Evolutionary conservation across 176 grass and related monocot species (phyloP).

Genomic region (Pontederia crassipes): DNA sequence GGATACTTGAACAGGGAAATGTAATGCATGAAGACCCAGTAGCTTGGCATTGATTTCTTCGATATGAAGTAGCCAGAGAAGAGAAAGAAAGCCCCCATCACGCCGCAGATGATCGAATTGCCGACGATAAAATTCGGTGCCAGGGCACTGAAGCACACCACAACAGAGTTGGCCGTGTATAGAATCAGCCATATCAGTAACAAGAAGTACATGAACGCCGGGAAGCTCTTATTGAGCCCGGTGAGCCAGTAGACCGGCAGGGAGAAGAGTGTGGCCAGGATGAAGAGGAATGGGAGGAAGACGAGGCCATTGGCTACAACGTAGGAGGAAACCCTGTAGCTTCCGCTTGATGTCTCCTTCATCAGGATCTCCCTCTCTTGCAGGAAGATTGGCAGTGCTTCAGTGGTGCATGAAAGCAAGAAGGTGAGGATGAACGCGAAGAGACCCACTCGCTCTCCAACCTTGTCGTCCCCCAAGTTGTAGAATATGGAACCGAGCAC

Average conservation of each 20-base stretch:
- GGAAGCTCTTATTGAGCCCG: slow-evolving; percentile 43
- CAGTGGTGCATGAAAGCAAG: slow-evolving; percentile 74
- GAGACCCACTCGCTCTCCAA: slow-evolving; percentile 59
- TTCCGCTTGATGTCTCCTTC: slow-evolving; percentile 69
- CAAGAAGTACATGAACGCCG: slow-evolving; percentile 63
- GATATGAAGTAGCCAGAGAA: slow-evolving; percentile 95
- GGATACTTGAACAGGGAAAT: slow-evolving; percentile 92
- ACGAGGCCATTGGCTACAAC: slow-evolving; percentile 54
- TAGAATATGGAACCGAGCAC: slow-evolving; percentile 75
- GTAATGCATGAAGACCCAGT: slow-evolving; percentile 99
- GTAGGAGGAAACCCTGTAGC: slow-evolving; percentile 83
- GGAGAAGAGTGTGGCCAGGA: slow-evolving; percentile 43
- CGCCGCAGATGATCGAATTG: slow-evolving; percentile 58
- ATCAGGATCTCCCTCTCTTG: slow-evolving; percentile 69
- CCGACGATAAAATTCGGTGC: slow-evolving; percentile 87
- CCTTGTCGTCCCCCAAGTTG: slow-evolving; percentile 47
- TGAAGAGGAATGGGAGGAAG: slow-evolving; percentile 59
- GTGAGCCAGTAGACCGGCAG: slow-evolving; percentile 83
- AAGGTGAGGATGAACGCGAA: slow-evolving; percentile 93
- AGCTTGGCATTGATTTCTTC: slow-evolving; percentile 55
- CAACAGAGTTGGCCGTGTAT: slow-evolving; percentile 79
- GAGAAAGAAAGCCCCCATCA: slow-evolving; percentile 95
- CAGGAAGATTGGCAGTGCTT: slow-evolving; percentile 75
- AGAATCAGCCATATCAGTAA: slow-evolving; percentile 83
- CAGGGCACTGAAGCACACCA: slow-evolving; percentile 65